Conservation (phyloP, 495 filamentous ascomycete species). For the Penicillium paxilli region DNA sequence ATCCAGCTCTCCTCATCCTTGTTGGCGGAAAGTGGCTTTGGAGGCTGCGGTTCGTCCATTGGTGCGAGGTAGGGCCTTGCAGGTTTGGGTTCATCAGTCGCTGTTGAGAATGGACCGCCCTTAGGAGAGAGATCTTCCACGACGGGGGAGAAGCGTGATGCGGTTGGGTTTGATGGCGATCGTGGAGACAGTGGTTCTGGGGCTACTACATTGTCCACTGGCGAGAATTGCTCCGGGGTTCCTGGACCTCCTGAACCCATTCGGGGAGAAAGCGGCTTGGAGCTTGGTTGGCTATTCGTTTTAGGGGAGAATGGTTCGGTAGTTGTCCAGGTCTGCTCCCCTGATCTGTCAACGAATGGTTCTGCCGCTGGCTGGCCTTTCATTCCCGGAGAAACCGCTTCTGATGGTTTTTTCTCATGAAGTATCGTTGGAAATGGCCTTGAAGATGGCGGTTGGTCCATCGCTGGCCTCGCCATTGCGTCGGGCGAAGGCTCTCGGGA, state of each 20-base stretch:
- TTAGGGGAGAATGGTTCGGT: background rate
- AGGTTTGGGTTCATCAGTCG: background rate
- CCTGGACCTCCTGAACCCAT: background rate
- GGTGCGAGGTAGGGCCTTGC: background rate
- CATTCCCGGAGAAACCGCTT: background rate
- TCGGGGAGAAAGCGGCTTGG: background rate
- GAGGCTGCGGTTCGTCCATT: background rate
- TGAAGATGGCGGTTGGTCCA: too few species aligned
- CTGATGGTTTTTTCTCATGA: background rate
- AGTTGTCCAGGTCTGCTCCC: background rate
- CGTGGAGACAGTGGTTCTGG: background rate
- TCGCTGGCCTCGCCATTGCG: background rate
- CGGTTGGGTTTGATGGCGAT: background rate
- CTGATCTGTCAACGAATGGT: background rate
- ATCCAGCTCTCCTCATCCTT: slow-evolving; percentile 30
- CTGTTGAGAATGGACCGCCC: too few species aligned
- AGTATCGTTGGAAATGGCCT: background rate
- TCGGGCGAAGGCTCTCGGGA: background rate
- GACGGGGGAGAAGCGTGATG: background rate
- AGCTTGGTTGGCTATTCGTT: background rate
- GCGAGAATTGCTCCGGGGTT: background rate
- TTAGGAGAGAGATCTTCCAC: background rate
- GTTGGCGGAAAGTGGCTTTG: background rate
- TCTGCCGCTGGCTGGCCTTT: background rate
- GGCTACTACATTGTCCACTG: background rate